Base-by-base conservation (phyloP, 169 alveolate genomes). In the Cryptosporidium bovis region DNA sequence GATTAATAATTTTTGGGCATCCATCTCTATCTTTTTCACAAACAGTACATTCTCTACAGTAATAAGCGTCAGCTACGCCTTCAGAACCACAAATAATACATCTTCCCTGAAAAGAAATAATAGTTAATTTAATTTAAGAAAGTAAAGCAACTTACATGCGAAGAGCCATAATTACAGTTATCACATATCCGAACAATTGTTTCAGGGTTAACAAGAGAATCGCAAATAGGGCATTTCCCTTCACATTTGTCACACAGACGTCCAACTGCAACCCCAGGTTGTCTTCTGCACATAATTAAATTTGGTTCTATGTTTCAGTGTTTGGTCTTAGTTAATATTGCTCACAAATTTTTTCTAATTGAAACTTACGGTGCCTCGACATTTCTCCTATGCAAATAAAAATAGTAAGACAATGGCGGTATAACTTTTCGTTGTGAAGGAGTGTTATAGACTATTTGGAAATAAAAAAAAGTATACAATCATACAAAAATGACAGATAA, bases 21-120 rank as follows among this genome's bases (percentile, higher is more conserved):
- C 99, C 99, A 93, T 98, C 99, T 58, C 99, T 97, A 84, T 97
- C 99, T 91, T 97, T 98, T 91, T 97, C 99, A 83, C 98, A 93
- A 82, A 96, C 94, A 44, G 97, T 96, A 93, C 99, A 98, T 90
- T 97, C 99, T 90, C 96, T 96, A 90, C 99, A 98, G 90, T 98
- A 98, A 93, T 97, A 98, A 1, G 99, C 99, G 90, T 98, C 99
- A 40, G 99, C 96, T 55, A 98, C 96, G 1, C 99, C 99, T 18
- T 95, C 96, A 1, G 99, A 99, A 5, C 99, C 99, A 87, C 99
- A 98, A 44, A 98, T 97, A 31, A 97, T 97, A 66, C 99, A 98
- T 71, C 99, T 95, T 18, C 99, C 99, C 96, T 97, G 92, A 71
- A 92, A 6, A 29, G 2, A 36, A 29, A 40, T 7, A 36, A 33